Conservation (phyloP, 169 alveolate species). For the Plasmodium fragile region DNA sequence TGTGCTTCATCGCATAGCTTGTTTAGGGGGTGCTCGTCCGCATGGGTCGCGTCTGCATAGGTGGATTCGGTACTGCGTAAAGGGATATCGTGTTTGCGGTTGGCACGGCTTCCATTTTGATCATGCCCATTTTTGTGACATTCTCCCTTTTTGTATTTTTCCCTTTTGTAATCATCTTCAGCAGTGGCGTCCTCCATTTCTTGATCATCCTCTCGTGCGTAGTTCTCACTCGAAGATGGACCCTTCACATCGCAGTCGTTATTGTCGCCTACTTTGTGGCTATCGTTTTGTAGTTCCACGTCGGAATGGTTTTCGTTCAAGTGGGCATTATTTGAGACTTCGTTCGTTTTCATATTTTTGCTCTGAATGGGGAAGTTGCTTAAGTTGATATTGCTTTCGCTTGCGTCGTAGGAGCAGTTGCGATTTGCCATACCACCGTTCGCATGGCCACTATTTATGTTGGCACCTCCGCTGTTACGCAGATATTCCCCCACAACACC, state of each 20-base stretch:
- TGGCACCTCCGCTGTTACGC: not conserved
- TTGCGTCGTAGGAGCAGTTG: not conserved
- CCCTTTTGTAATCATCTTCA: not conserved
- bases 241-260: not conserved
- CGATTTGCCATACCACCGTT: not conserved
- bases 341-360: not conserved
- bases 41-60: not conserved
- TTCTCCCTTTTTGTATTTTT: not conserved
- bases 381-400: not conserved
- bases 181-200: not conserved
- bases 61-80: slow-evolving; percentile 2
- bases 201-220: not conserved
- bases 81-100: not conserved
- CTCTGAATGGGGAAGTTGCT: not conserved
- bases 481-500: not conserved
- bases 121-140: not conserved
- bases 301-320: not conserved
- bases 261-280: not conserved
- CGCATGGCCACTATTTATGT: not conserved
- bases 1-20: not conserved
- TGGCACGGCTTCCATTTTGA: not conserved
- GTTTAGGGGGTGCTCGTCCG: not conserved
- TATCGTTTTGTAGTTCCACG: not conserved
- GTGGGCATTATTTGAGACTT: not conserved
- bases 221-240: not conserved